Conservation (phyloP, 306 rosid genomes). For the Pyrus bretschneideri region DNA sequence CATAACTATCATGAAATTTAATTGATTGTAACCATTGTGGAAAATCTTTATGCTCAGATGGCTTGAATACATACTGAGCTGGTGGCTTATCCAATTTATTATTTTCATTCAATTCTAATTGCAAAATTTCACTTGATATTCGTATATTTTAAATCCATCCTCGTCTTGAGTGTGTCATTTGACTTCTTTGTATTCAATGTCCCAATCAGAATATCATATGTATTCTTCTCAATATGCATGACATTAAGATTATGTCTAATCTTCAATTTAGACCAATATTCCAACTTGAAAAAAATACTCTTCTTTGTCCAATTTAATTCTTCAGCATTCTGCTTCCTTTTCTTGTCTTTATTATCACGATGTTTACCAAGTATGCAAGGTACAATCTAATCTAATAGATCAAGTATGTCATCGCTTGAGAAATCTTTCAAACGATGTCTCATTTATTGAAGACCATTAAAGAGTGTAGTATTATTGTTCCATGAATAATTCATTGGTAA, state of each 20-base stretch:
- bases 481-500: background rate
- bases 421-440: background rate
- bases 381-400: background rate
- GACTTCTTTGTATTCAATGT: background rate
- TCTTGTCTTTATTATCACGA: background rate
- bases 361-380: background rate
- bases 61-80: background rate
- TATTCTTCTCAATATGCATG: no score
- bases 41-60: background rate
- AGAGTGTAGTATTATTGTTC: background rate
- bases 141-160: no score
- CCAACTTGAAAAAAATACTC: background rate
- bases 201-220: background rate
- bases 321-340: background rate
- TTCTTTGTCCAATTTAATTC: no score
- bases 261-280: no score
- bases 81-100: background rate
- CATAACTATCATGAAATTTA: background rate
- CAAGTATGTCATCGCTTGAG: background rate
- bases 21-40: background rate
- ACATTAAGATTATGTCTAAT: no score
- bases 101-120: background rate
- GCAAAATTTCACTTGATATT: no score
- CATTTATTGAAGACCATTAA: background rate
- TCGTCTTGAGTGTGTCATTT: no score